Evolutionary conservation across 371 early-diverging fungal species (phyloP), one percentile per base, ranked within the genome.

Genomic region (Mucor lusitanicus): DNA sequence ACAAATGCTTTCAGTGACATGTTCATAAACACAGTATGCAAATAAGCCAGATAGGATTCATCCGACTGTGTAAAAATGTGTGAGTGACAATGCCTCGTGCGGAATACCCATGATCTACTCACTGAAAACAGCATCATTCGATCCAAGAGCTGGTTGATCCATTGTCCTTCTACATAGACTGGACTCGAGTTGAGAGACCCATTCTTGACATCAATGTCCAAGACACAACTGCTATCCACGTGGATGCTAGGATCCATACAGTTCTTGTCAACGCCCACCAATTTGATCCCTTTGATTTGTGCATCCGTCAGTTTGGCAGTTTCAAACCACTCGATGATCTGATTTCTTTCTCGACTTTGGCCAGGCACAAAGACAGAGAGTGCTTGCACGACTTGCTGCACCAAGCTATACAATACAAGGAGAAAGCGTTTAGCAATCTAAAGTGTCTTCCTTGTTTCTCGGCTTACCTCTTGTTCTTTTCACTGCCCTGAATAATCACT

Each of bases 101-200:
- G 48, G 21, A 25, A 37, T 21, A 17, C 40, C 2, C 15, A 33
- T 8, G 9, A 35, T 5, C 40, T 11, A 53, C 65, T 75, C 70
- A 81, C 82, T n/a, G 76, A 65, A 55, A 73, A 77, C 0, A 69
- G 46, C 28, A 42, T 53, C 25, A 75, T 53, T 27, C 72, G 70
- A 55, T 74, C 68, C 4, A 78, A n/a, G 2, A 80, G 64, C 8
- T 80, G 76, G 32, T 74, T 66, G n/a, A 83, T 70, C 83, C 83
- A 83, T 25, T 72, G 72, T 0, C 83, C 83, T 50, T 80, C 80
- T 7, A 80, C 70, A 53, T 83, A 83, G 15, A 83, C 73, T 5
- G 80, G 79, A 23, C 83, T 78, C 3, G 79, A 75, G 19, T 75
- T 37, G 6, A 83, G 61, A 13, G 74, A 72, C 0, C 74, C 75